Evolutionary conservation across 176 grass and related monocot genomes (phyloP).

Genomic region (Otatea glauca): DNA sequence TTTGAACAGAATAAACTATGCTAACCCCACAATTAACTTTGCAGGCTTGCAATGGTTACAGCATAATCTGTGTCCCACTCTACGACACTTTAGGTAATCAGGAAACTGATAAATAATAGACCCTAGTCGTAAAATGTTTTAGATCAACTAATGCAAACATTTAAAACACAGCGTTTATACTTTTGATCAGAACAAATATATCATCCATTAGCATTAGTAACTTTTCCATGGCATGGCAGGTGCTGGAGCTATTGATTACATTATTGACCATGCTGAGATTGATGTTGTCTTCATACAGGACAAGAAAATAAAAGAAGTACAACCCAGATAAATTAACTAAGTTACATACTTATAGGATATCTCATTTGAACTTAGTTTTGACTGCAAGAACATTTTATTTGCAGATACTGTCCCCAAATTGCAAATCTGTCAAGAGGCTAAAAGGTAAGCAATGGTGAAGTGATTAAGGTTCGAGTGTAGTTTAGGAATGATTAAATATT

Average conservation of each 20-base stretch:
- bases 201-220: constrained; percentile 9
- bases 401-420: constrained; percentile 64
- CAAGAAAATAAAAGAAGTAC: constrained; percentile 93
- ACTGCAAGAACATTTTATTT: constrained; percentile 21
- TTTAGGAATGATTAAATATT: constrained; percentile 19
- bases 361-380: neutral
- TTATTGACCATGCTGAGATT: constrained; percentile 94
- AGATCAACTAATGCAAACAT: constrained; percentile 16
- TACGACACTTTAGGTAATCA: constrained; percentile 89
- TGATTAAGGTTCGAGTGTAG: neutral
- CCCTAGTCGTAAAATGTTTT: constrained; percentile 10
- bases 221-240: constrained; percentile 53
- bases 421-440: constrained; percentile 52
- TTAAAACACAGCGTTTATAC: neutral
- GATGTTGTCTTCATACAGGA: constrained; percentile 85
- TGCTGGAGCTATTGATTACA: constrained; percentile 77
- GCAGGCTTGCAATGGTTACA: constrained; percentile 96
- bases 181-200: neutral
- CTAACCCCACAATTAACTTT: constrained; percentile 30
- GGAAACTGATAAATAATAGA: constrained; percentile 13
- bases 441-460: constrained; percentile 62
- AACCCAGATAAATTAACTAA: constrained; percentile 4
- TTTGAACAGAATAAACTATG: constrained; percentile 31
- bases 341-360: neutral
- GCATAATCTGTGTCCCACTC: constrained; percentile 79